Evolutionary conservation across 768 basidiomycete species (phyloP), one percentile per base, ranked within the genome.

Genomic region (Trichaptum fuscoviolaceum): DNA sequence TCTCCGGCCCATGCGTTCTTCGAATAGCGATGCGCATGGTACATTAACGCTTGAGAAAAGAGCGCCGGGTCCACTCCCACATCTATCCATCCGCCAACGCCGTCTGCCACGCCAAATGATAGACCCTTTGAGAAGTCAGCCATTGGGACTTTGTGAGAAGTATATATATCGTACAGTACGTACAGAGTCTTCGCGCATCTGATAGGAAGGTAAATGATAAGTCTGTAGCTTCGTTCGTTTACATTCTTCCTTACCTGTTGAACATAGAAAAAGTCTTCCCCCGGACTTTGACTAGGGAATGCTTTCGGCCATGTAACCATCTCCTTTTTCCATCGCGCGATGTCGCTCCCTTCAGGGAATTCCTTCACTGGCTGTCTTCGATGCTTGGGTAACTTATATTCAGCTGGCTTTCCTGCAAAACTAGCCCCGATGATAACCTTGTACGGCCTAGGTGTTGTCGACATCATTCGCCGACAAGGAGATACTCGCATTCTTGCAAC

Each of bases 11-110:
- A 93, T 24, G 89, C 89, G 68, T 80, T 84, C 68, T 83, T 82
- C 12, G 88, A 85, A 73, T 89, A 91, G 60, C 85, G 83, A 74
- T 90, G 85, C 1, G 92, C 87, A 75, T 92, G 88, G 76, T 89
- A 95, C 91, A 96, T 95, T 63, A 98, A 79, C 0, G 92, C 86
- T 77, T 97, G 95, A 0, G 94, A 89, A 79, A 96, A 98, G 59
- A 96, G 79, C 0, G 93, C 89, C 0, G 93, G 93, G 76, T 97
- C 94, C 64, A 93, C 85, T 18, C 93, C 91, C 27, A 85, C 84
- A 42, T 89, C 85, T 62, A 86, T 84, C 96, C 96, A 98, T 23
- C 95, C 95, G 1, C 95, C 95, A 4, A 97, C 95, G 23, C 95
- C 95, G 71, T 98, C 95, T 52, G 95, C 92, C 5, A 97, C 85